Conservation (phyloP, 768 basidiomycete species). For the Leccinum uliginosum region DNA sequence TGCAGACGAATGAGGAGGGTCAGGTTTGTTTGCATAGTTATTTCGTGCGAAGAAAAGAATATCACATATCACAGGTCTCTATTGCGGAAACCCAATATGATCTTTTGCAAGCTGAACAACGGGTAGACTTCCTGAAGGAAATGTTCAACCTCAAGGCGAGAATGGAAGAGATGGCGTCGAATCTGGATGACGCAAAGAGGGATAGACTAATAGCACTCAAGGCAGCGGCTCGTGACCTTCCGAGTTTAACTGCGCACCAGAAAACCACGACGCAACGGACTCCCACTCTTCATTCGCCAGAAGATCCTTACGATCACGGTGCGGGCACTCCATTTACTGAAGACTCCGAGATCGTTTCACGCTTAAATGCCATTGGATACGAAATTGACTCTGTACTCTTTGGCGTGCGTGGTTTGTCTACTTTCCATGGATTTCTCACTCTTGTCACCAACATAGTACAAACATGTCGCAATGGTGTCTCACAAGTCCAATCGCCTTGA, state of each 20-base stretch:
- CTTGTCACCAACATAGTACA: background rate
- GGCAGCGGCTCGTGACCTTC: background rate
- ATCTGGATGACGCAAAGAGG: background rate
- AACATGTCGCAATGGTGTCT: background rate
- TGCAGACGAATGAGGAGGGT: background rate
- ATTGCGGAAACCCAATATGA: background rate
- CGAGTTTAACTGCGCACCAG: background rate
- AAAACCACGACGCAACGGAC: background rate
- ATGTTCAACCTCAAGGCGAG: background rate
- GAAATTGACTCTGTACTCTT: background rate
- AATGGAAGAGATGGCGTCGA: background rate
- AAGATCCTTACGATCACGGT: background rate
- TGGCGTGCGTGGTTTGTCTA: background rate
- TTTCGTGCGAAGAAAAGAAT: background rate
- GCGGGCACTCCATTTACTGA: background rate
- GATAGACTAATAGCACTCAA: background rate
- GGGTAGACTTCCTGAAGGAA: background rate
- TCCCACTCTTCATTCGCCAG: background rate
- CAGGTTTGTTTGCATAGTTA: background rate
- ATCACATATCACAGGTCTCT: background rate
- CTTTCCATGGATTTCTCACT: background rate
- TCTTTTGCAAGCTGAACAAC: background rate
- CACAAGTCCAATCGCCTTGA: background rate
- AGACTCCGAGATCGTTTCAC: background rate
- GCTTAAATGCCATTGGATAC: background rate